phyloP scores from a whole-genome alignment of 169 alveolate species.

The Babesia divergens region DNA sequence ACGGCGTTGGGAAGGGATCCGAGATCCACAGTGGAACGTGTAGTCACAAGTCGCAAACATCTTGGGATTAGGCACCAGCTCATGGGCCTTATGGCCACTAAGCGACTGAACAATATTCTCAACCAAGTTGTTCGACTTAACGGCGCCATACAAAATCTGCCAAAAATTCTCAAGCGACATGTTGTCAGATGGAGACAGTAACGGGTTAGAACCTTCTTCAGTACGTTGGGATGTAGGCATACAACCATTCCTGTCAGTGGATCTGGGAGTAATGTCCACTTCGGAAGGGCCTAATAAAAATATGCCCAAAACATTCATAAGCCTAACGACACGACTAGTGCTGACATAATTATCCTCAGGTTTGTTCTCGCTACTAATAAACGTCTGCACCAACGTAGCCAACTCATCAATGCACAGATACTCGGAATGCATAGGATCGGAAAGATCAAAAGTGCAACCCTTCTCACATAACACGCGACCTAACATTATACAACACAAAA shows the following conservation, averaged over 20 bases:
- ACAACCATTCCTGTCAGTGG: no score
- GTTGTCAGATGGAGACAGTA: not conserved
- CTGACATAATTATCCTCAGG: not conserved
- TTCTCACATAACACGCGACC: conserved; percentile 36
- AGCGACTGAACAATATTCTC: not conserved
- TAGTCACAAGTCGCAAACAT: conserved; percentile 61
- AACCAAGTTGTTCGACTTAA: not conserved
- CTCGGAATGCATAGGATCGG: not conserved
- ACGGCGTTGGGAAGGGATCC: conserved; percentile 36
- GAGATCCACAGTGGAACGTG: conserved; percentile 25
- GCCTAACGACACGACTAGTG: not conserved
- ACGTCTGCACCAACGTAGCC: not conserved
- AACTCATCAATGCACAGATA: not conserved
- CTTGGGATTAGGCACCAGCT: conserved; percentile 6
- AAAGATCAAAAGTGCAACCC: not conserved
- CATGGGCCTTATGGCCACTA: not conserved
- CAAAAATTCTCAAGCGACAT: conserved; percentile 1
- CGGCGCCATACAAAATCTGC: not conserved
- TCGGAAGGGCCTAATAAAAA: no score
- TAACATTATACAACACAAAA: conserved; percentile 28
- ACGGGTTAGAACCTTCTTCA: no score
- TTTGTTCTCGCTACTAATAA: not conserved
- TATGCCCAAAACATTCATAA: conserved; percentile 3
- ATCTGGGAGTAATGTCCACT: no score
- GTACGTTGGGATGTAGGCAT: no score